These are phyloP conservation scores for Heterobasidion irregulare DNA, from an alignment of 1,284 basidiomycete genomes.

Conservation along the genomic window DNA sequence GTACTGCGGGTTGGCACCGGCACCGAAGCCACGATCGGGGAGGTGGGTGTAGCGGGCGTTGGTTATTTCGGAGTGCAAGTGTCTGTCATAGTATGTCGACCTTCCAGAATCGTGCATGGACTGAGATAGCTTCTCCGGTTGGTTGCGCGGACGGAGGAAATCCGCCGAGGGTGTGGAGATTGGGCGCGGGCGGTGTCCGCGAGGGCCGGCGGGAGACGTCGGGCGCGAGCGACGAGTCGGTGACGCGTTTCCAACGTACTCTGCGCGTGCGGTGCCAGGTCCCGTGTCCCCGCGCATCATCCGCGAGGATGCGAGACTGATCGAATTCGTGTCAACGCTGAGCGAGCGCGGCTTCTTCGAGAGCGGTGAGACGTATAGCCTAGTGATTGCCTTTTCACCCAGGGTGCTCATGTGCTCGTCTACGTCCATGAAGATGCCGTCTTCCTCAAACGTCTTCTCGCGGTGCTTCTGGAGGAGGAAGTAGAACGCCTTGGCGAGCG, in stretches of 20 bases:
- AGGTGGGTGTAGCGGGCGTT: background rate
- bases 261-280: background rate
- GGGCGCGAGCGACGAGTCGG: slow-evolving; percentile 30
- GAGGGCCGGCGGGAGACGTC: slow-evolving; percentile 40
- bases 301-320: slow-evolving; percentile 5
- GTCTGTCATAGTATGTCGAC: background rate
- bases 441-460: slow-evolving; percentile 63
- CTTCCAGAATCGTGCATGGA: background rate
- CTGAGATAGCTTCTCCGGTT: background rate
- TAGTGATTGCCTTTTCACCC: slow-evolving; percentile 29
- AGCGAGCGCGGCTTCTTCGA: slow-evolving; percentile 13
- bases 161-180: slow-evolving; percentile 19
- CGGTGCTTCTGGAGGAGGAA: slow-evolving; percentile 80
- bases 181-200: slow-evolving; percentile 26
- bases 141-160: background rate
- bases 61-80: background rate
- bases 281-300: slow-evolving; percentile 5
- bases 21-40: background rate
- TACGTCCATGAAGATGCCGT: slow-evolving; percentile 38
- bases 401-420: slow-evolving; percentile 16
- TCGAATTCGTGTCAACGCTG: slow-evolving; percentile 7
- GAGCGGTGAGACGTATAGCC: slow-evolving; percentile 36
- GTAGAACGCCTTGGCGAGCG: slow-evolving; percentile 90
- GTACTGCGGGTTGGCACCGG: no score
- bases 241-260: background rate